Evolutionary conservation across 345 rosid species (phyloP), one percentile per base, ranked within the genome.

Genomic region (Hirschfeldia incana): DNA sequence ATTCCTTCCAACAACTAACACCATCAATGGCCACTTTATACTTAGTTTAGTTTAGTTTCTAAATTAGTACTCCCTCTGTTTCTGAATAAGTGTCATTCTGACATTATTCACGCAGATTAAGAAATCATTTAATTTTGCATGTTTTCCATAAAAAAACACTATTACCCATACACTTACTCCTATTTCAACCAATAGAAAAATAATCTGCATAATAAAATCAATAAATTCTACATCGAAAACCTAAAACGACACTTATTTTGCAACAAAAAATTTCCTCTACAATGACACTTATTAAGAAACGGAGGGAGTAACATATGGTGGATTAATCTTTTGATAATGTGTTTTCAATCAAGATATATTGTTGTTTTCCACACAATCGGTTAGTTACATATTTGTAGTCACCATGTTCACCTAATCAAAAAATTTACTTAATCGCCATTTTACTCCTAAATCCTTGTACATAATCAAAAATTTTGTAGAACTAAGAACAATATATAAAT

Each of bases 1-100:
- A 81, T 93, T 79, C 85, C 73, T 15, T 74, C 79, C 70, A 78
- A 73, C 86, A 76, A 78, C 80, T 63, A 70, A 75, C 75, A 76
- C 57, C 84, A 81, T 77, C 85, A 78, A 34, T 29, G 10, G 65
- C 49, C 69, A 21, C 60, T 71, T 73, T 66, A 65, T 68, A 63
- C 74, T 82, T 13, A 32, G 76, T 66, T 55, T 57, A 5, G 36
- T 57, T 57, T 65, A 21, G 63, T 15, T 82, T 67, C 37, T 17
- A 34, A 12, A 32, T 76, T 65, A 17, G 33, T n/a, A n/a, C n/a
- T n/a, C n/a, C n/a, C n/a, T n/a, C n/a, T n/a, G n/a, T n/a, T n/a
- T n/a, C n/a, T n/a, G n/a, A n/a, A n/a, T n/a, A n/a, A n/a, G n/a
- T n/a, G n/a, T n/a, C n/a, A n/a, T n/a, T n/a, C n/a, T n/a, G n/a